A percentile compares a stretch with the other conserved stretches of the same genome.
These are phyloP conservation scores for Linnemannia elongata DNA, from an alignment of 192 early-diverging fungal genomes.

Conservation along the genomic window DNA sequence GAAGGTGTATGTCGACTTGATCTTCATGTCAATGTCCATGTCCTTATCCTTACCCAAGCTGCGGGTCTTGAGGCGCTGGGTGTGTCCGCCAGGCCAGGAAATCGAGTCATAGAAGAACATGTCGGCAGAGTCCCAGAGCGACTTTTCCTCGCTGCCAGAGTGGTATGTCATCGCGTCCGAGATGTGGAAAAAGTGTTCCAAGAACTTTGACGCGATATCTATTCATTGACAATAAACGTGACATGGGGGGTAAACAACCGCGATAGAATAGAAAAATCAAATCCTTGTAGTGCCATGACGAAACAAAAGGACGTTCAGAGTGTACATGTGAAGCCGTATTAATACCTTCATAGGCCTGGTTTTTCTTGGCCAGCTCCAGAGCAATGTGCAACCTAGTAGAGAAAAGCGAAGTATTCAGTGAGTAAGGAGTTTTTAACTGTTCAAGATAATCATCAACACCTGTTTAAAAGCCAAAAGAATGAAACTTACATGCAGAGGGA, in stretches of 20 bases:
- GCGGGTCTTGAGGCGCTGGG: slow-evolving; percentile 64
- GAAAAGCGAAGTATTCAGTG: no score
- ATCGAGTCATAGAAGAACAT: slow-evolving; percentile 69
- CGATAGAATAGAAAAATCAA: no score
- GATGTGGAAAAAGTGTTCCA: slow-evolving; percentile 72
- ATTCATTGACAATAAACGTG: background rate
- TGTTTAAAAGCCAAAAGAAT: background rate
- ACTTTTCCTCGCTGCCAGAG: slow-evolving; percentile 40
- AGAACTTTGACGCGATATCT: slow-evolving; percentile 70
- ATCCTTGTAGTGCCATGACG: background rate
- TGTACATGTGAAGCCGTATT: background rate
- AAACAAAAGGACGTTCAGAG: background rate
- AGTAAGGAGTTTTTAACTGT: background rate
- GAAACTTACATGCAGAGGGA: slow-evolving; percentile 46
- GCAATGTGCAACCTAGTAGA: slow-evolving; percentile 42
- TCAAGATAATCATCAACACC: background rate
- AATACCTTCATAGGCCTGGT: slow-evolving; percentile 38
- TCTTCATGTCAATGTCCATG: no score
- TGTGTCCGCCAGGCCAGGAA: slow-evolving; percentile 58
- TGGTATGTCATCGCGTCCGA: slow-evolving; percentile 67
- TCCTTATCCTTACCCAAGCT: slow-evolving; percentile 54
- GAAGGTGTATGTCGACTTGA: background rate
- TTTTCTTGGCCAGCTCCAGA: slow-evolving; percentile 46
- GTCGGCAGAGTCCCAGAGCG: slow-evolving; percentile 61
- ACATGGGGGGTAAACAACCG: no score